Conservation (phyloP, 768 basidiomycete species). For the Tricholoma hemisulphureum region DNA sequence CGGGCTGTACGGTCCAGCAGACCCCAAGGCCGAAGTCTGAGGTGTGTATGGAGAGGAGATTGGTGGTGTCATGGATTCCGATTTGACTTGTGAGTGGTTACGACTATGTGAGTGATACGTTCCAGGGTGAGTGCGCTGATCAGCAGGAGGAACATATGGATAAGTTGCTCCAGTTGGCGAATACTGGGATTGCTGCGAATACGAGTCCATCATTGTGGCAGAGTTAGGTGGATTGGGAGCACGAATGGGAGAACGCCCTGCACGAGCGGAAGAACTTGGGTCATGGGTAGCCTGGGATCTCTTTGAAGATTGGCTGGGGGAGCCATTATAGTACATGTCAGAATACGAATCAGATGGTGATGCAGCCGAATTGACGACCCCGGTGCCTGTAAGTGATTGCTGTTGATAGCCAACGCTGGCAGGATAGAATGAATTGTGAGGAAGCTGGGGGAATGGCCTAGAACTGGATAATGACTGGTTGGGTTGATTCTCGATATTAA, state of each 20-base stretch:
- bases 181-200: conserved; percentile 67
- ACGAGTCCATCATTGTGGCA: conserved; percentile 62
- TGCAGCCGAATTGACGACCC: conserved; percentile 33
- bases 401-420: conserved; percentile 58
- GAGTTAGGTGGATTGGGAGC: conserved; percentile 46
- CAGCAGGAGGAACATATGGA: conserved; percentile 43
- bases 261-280: conserved; percentile 45
- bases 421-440: conserved; percentile 55
- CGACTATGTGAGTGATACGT: conserved; percentile 58
- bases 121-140: conserved; percentile 40
- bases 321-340: conserved; percentile 62
- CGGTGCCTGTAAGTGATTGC: conserved; percentile 39
- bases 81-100: conserved; percentile 55
- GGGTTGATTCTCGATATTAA: conserved; percentile 37
- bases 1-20: conserved; percentile 37
- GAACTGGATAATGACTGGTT: conserved; percentile 24
- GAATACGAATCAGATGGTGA: conserved; percentile 48
- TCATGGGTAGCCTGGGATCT: conserved; percentile 56
- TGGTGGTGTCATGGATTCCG: conserved; percentile 49
- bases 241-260: conserved; percentile 64
- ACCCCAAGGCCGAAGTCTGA: conserved; percentile 40
- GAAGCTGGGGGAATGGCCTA: conserved; percentile 42
- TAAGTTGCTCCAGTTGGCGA: conserved; percentile 58
- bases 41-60: conserved; percentile 56
- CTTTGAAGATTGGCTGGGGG: conserved; percentile 51